Conservation (phyloP, 306 rosid species). For the Fragaria ananassa region DNA sequence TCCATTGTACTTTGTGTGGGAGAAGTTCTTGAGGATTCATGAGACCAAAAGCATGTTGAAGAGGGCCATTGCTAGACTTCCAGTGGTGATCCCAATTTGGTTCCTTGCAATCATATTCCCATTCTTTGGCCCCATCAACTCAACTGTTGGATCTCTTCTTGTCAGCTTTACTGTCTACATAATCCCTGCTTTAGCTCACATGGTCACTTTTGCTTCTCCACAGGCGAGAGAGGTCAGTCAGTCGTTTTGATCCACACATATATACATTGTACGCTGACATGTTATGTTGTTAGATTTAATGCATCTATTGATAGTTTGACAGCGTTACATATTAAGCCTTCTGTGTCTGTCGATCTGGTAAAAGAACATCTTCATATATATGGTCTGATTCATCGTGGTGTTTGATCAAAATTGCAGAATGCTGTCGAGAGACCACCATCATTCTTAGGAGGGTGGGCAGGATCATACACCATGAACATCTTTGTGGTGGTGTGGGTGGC, state of each 20-base stretch:
- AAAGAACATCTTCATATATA: no score
- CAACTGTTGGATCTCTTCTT: constrained; percentile 91
- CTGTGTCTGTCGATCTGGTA: background rate
- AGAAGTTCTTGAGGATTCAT: constrained; percentile 77
- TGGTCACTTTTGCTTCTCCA: constrained; percentile 83
- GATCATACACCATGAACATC: constrained; percentile 59
- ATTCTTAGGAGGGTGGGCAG: constrained; percentile 82
- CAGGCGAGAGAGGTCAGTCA: constrained; percentile 71
- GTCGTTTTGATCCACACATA: background rate
- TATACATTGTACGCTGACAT: background rate
- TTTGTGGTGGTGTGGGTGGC: constrained; percentile 92
- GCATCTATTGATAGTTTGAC: background rate
- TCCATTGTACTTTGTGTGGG: constrained; percentile 98
- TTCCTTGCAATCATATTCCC: constrained; percentile 91
- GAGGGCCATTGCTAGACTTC: constrained; percentile 79
- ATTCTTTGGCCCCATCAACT: constrained; percentile 96
- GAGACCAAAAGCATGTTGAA: constrained; percentile 79
- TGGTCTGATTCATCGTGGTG: background rate
- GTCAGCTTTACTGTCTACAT: constrained; percentile 99
- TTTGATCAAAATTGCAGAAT: constrained; percentile 49
- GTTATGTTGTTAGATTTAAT: background rate
- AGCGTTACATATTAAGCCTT: background rate
- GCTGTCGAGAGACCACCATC: constrained; percentile 93
- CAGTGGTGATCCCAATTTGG: constrained; percentile 97
- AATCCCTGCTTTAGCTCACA: constrained; percentile 94